Percentiles rank a stretch among this genome's conserved stretches.
These are phyloP conservation scores for Globomyces sp. DNA, from an alignment of 371 early-diverging fungal genomes.

Conservation along the genomic window DNA sequence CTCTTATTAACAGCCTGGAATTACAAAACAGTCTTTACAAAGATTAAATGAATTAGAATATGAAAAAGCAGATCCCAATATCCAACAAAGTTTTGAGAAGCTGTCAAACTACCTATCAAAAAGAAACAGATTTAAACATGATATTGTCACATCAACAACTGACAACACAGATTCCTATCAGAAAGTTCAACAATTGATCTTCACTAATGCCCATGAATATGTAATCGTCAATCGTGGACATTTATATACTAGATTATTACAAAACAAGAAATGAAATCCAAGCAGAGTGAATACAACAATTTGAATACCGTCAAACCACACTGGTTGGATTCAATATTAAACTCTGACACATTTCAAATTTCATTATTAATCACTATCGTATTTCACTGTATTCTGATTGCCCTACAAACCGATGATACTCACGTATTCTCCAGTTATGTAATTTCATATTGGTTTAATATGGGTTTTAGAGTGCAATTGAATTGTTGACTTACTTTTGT, in stretches of 20 bases:
- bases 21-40: too few species aligned
- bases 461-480: background rate
- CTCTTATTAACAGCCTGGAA: too few species aligned
- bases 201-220: slow-evolving; percentile 7
- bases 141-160: too few species aligned
- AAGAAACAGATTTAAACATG: too few species aligned
- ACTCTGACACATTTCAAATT: slow-evolving; percentile 8
- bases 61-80: too few species aligned
- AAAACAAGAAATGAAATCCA: slow-evolving; percentile 4
- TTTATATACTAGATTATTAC: background rate
- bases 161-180: slow-evolving; percentile 3
- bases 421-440: background rate
- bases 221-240: background rate
- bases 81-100: too few species aligned
- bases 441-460: background rate
- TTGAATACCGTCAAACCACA: background rate
- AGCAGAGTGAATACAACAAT: background rate
- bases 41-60: too few species aligned
- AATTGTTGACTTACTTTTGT: too few species aligned
- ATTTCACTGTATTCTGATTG: slow-evolving; percentile 1
- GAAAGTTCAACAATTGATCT: slow-evolving; percentile 13
- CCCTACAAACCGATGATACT: background rate
- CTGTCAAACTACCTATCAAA: too few species aligned
- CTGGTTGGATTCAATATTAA: slow-evolving; percentile 1
- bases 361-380: background rate